A percentile compares a stretch with the other conserved stretches of the same genome.
phyloP scores from a whole-genome alignment of 2,329 filamentous ascomycete genomes.

The Alternaria incomplexa region DNA sequence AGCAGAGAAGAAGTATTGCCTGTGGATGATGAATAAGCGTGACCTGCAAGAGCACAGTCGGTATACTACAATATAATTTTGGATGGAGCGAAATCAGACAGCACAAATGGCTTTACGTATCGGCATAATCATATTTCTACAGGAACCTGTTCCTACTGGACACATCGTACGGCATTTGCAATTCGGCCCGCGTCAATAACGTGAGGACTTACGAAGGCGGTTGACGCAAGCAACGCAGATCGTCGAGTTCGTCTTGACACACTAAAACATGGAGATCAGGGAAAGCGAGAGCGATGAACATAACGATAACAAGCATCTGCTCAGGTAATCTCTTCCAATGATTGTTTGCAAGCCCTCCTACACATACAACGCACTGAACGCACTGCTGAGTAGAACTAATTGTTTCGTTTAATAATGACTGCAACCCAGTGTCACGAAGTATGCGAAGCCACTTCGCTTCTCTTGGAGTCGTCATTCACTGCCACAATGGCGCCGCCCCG shows the following conservation, averaged over 20 bases:
- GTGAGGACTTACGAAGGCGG: background rate
- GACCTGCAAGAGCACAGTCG: background rate
- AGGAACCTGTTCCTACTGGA: background rate
- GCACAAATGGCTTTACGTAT: background rate
- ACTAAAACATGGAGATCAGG: background rate
- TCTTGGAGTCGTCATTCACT: conserved; percentile 3
- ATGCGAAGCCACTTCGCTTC: background rate
- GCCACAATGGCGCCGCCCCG: conserved; percentile 1
- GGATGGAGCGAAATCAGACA: background rate
- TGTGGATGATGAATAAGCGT: conserved; percentile 23
- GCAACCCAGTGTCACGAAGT: background rate
- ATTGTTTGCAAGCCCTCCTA: background rate
- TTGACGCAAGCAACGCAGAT: conserved; percentile 9
- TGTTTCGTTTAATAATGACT: background rate
- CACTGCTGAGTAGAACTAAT: background rate
- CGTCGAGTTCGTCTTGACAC: background rate
- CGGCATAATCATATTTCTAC: background rate
- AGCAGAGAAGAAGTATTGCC: conserved; percentile 35
- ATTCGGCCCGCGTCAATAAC: background rate
- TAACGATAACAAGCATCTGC: background rate
- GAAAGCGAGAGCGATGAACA: background rate
- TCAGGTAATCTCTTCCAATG: background rate
- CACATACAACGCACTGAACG: background rate
- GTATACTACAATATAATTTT: background rate
- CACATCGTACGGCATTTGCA: background rate